Percentiles rank a stretch among this genome's conserved stretches.
These are phyloP conservation scores for Sugiyamaella pinicola DNA, from an alignment of 1,139 yeast genomes.

Conservation along the genomic window DNA sequence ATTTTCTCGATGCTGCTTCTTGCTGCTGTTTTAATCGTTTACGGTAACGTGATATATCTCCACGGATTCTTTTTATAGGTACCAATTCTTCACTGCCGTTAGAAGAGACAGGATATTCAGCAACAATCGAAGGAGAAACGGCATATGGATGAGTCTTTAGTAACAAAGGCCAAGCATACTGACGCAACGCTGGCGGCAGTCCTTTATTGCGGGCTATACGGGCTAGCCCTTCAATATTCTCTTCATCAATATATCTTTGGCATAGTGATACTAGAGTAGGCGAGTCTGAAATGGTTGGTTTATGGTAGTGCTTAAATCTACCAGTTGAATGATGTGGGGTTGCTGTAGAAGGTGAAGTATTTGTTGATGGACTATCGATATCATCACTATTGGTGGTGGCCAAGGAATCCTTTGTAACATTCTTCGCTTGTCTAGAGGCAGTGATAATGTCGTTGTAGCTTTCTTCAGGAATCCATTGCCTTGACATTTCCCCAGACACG, in stretches of 20 bases:
- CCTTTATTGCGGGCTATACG: constrained; percentile 81
- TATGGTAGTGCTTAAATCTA: constrained; percentile 43
- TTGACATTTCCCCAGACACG: constrained; percentile 32
- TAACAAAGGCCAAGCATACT: constrained; percentile 81
- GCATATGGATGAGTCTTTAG: constrained; percentile 86
- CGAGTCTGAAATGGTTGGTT: constrained; percentile 43
- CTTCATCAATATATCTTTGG: constrained; percentile 49
- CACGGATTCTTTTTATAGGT: constrained; percentile 38
- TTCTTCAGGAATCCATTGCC: constrained; percentile 21
- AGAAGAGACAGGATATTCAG: constrained; percentile 47
- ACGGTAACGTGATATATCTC: constrained; percentile 40
- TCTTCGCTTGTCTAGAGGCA: constrained; percentile 17
- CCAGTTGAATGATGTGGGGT: constrained; percentile 23
- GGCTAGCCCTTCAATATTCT: constrained; percentile 71
- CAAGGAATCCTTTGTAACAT: neutral
- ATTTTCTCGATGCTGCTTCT: constrained; percentile 11
- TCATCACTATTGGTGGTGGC: neutral
- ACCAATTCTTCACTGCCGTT: constrained; percentile 27
- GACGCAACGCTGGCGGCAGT: constrained; percentile 78
- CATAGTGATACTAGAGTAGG: constrained; percentile 42
- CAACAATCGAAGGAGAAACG: constrained; percentile 65
- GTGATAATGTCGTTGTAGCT: constrained; percentile 15
- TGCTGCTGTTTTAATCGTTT: constrained; percentile 24
- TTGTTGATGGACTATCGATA: neutral
- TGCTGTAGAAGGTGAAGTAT: constrained; percentile 16